A percentile compares a stretch with the other conserved stretches of the same genome.
phyloP scores from a whole-genome alignment of 78 protist species.

The Tieghemostelium lacteum region DNA sequence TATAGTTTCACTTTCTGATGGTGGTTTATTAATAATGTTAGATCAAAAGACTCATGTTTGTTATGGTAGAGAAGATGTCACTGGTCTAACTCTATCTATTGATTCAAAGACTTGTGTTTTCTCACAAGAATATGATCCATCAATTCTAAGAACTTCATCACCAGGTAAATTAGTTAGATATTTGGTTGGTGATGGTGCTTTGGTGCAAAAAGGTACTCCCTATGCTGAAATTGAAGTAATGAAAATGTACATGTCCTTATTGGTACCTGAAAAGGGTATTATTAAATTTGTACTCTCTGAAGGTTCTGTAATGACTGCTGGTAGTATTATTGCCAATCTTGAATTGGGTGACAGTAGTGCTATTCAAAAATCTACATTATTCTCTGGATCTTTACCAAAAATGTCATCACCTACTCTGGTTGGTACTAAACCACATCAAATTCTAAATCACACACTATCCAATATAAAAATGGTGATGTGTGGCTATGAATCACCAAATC shows the following conservation, averaged over 20 bases:
- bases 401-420: slow-evolving; percentile 54
- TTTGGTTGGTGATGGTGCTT: slow-evolving; percentile 90
- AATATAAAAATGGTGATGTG: slow-evolving; percentile 30
- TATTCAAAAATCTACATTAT: slow-evolving; percentile 38
- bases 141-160: slow-evolving; percentile 85
- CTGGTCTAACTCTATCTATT: slow-evolving; percentile 86
- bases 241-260: slow-evolving; percentile 97
- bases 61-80: slow-evolving; percentile 74
- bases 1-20: slow-evolving; percentile 82
- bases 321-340: slow-evolving; percentile 92
- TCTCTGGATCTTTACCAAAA: slow-evolving; percentile 2
- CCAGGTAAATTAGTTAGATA: slow-evolving; percentile 95
- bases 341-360: slow-evolving; percentile 73
- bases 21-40: slow-evolving; percentile 86
- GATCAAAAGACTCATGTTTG: slow-evolving; percentile 79
- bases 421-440: slow-evolving; percentile 82
- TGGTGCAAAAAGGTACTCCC: slow-evolving; percentile 86
- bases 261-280: slow-evolving; percentile 84
- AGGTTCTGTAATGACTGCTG: slow-evolving; percentile 92
- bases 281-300: slow-evolving; percentile 55
- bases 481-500: slow-evolving; percentile 51
- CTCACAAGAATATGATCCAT: slow-evolving; percentile 94
- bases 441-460: slow-evolving; percentile 20
- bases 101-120: slow-evolving; percentile 88
- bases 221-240: slow-evolving; percentile 96